Base-by-base conservation (phyloP, 169 alveolate species). In the Plasmodium billcollinsi region DNA sequence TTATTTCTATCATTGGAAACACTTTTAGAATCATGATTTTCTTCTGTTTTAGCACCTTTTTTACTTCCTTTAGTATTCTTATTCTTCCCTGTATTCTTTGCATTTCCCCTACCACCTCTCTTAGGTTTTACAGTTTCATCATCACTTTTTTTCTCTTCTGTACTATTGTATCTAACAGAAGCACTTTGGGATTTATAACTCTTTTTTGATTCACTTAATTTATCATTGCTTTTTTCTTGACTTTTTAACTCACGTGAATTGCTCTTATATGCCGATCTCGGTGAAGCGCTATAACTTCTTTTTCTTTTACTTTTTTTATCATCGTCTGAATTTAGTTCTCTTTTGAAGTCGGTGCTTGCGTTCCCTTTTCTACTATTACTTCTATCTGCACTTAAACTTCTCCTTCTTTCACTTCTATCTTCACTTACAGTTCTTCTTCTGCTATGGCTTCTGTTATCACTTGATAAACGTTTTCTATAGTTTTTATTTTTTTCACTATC, bases 21-120 rank as follows among this genome's bases (percentile, higher is more conserved):
- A 50, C 71, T 80, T 80, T 78, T 71, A 8, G 33, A 78, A 67
- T 80, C 90, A 12, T 66, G 83, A 80, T 69, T 69, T 80, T 69
- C 76, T 62, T 18, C 49, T 76, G 69, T 18, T 3, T 45, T 65
- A n/a, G 63, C 66, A 29, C 58, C 65, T 76, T 63, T 76, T 72
- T 50, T 76, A 18, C 6, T 50, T 59, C 39, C 62, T 45, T 61
- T 56, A 18, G 88, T 58, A 43, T 14, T 24, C 75, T 50, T 65
- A 15, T 11, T 58, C 47, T 56, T 76, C 12, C 52, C 21, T 45
- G 74, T 62, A 26, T 12, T 39, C 58, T 58, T 66, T 80, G 14
- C 39, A 56, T 74, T 62, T 20, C 18, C 58, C 67, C 26, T 76
- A 39, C 47, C 47, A 39, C 47, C 47, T 39, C 47, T 39, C 47